These are phyloP conservation scores for Peribolospora kevripleyi DNA, from an alignment of 768 basidiomycete species.

Conservation along the genomic window DNA sequence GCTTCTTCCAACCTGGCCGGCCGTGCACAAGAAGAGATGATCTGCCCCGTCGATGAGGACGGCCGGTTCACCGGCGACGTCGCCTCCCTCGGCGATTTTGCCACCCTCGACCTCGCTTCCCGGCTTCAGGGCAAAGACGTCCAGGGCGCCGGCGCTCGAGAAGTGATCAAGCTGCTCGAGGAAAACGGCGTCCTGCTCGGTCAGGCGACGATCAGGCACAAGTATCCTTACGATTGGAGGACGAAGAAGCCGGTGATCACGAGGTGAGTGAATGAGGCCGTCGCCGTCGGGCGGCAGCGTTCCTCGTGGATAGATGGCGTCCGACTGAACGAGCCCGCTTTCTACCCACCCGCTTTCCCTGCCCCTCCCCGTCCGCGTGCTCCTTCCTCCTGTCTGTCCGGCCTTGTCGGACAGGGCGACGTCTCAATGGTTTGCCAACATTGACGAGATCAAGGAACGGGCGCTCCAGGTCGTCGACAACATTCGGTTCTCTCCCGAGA, in stretches of 20 bases:
- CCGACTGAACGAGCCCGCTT: background rate
- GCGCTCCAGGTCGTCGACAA: conserved; percentile 43
- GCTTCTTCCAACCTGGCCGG: conserved; percentile 18
- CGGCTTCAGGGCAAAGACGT: conserved; percentile 45
- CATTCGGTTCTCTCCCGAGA: conserved; percentile 50
- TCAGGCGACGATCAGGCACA: conserved; percentile 49
- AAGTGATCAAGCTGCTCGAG: conserved; percentile 36
- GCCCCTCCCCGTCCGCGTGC: no score
- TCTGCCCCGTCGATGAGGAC: conserved; percentile 59
- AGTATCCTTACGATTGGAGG: conserved; percentile 93
- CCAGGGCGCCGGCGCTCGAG: conserved; percentile 42
- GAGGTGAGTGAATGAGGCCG: conserved; percentile 29
- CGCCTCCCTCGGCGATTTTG: conserved; percentile 31
- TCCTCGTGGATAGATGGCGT: background rate
- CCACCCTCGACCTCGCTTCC: conserved; percentile 17
- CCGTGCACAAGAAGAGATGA: conserved; percentile 24
- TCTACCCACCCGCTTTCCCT: background rate
- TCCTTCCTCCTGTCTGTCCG: background rate
- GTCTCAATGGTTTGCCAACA: conserved; percentile 90
- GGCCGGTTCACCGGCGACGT: conserved; percentile 46
- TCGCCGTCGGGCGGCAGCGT: background rate
- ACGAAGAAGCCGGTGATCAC: conserved; percentile 79
- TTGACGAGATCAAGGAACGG: conserved; percentile 53
- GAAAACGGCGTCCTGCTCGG: conserved; percentile 34
- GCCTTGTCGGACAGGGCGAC: conserved; percentile 37